These are phyloP conservation scores for Tricholoma bakamatsutake DNA, from an alignment of 768 basidiomycete genomes.

Conservation along the genomic window DNA sequence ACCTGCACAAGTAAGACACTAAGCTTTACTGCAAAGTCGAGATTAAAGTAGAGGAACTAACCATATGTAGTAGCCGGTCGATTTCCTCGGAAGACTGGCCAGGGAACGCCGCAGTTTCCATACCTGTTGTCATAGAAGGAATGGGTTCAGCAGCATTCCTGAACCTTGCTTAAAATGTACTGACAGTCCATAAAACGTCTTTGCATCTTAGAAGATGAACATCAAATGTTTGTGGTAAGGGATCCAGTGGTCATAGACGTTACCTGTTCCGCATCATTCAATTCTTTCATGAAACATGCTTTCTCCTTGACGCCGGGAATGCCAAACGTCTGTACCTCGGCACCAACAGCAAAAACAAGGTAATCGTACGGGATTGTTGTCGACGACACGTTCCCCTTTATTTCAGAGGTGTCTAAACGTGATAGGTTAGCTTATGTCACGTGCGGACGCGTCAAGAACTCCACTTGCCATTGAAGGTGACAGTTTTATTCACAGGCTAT, in stretches of 20 bases:
- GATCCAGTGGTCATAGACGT: constrained; percentile 4
- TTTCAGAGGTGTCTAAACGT: constrained; percentile 67
- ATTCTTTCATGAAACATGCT: constrained; percentile 97
- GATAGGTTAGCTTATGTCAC: constrained; percentile 1
- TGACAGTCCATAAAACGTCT: constrained; percentile 81
- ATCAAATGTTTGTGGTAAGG: background rate
- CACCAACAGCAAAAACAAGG: constrained; percentile 93
- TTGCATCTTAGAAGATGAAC: constrained; percentile 50
- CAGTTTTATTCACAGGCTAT: constrained; percentile 81
- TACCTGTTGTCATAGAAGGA: constrained; percentile 36
- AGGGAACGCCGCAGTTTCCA: constrained; percentile 94
- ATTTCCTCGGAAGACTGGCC: constrained; percentile 82
- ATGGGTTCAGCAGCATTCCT: background rate
- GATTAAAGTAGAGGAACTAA: constrained; percentile 13
- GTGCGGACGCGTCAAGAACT: background rate
- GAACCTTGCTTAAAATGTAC: constrained; percentile 17
- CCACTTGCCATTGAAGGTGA: constrained; percentile 75
- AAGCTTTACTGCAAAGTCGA: background rate
- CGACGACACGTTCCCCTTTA: constrained; percentile 64
- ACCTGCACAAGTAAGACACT: constrained; percentile 33
- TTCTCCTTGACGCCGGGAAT: constrained; percentile 93
- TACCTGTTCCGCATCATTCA: constrained; percentile 90
- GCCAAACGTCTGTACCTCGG: constrained; percentile 91
- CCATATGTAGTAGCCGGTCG: constrained; percentile 90
- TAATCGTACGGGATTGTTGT: constrained; percentile 92